Base-by-base conservation (phyloP, 306 rosid genomes). In the Fragaria vesca region DNA sequence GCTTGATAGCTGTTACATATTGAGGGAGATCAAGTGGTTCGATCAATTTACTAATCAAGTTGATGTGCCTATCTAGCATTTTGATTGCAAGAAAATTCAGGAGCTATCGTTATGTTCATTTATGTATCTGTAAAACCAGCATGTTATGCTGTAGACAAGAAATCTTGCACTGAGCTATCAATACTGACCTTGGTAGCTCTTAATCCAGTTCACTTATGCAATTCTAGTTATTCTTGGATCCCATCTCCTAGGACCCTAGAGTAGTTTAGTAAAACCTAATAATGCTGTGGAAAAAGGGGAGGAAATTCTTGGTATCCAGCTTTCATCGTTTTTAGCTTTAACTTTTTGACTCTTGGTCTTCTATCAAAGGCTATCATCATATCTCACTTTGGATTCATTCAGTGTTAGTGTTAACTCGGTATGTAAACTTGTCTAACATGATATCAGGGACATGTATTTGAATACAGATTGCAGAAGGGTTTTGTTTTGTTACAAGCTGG, bases 221-320 rank as follows among this genome's bases (percentile, higher is more conserved):
- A 50, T 71, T 32, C 10, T 71, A 5, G 65, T 36, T 55, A 17
- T 13, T 36, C 24, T 55, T 8, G 16, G 52, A 38, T 61, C 67
- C 32, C 6, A 1, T 73, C 51, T 12, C 66, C 67, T 55, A 12
- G 10, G 18, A 73, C 28, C 63, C 20, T 36, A 71, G 5, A 28
- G 11, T 52, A 17, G 65, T 8, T 0, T 1, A 43, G 46, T 1
- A 71, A 30, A 34, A 8, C 10, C 21, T 38, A 8, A 10, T 9
- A 67, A 40, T 11, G 51, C 72, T 12, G 30, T 78, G 47, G 88
- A 69, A 80, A 78, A 83, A 78, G 73, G 81, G 20, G 57, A 36
- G 76, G 38, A 24, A 74, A 26, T 75, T 58, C 13, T 46, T 71
- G 88, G 80, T 46, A 1, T 77, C 89, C 88, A 79, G 87, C 86